Percentiles rank a stretch among this genome's conserved stretches.
Conservation (phyloP, 805 yeast genomes). For the Metschnikowia santaceciliae region DNA sequence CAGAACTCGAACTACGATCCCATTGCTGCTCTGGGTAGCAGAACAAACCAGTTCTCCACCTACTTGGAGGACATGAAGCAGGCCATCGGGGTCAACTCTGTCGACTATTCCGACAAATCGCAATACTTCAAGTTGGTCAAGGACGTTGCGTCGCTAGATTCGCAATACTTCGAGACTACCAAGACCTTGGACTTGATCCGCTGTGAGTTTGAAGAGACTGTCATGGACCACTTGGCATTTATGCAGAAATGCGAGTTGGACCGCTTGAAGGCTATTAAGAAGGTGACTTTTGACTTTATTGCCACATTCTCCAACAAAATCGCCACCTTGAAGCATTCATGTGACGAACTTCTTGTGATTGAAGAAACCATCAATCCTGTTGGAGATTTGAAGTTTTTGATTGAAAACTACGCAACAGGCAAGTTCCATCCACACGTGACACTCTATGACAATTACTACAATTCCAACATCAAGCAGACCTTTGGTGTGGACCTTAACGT, state of each 20-base stretch:
- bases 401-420: conserved; percentile 71
- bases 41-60: conserved; percentile 19
- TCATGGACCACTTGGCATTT: conserved; percentile 67
- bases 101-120: conserved; percentile 48
- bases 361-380: conserved; percentile 72
- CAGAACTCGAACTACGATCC: conserved; percentile 11
- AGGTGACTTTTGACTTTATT: conserved; percentile 68
- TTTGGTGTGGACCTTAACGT: conserved; percentile 78
- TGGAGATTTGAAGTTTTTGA: conserved; percentile 60
- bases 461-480: conserved; percentile 60
- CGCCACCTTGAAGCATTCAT: conserved; percentile 51
- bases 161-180: conserved; percentile 46
- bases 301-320: conserved; percentile 61
- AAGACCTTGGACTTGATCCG: conserved; percentile 59
- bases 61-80: conserved; percentile 44
- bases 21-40: conserved; percentile 14
- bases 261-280: conserved; percentile 70
- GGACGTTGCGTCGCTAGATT: conserved; percentile 59
- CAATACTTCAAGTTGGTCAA: conserved; percentile 48
- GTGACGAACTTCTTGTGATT: conserved; percentile 57
- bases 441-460: conserved; percentile 76
- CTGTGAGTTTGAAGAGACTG: conserved; percentile 68
- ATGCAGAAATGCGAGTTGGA: conserved; percentile 83
- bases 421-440: conserved; percentile 67
- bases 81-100: conserved; percentile 39